These are phyloP conservation scores for Noccaea caerulescens DNA, from an alignment of 345 rosid genomes.

Conservation along the genomic window DNA sequence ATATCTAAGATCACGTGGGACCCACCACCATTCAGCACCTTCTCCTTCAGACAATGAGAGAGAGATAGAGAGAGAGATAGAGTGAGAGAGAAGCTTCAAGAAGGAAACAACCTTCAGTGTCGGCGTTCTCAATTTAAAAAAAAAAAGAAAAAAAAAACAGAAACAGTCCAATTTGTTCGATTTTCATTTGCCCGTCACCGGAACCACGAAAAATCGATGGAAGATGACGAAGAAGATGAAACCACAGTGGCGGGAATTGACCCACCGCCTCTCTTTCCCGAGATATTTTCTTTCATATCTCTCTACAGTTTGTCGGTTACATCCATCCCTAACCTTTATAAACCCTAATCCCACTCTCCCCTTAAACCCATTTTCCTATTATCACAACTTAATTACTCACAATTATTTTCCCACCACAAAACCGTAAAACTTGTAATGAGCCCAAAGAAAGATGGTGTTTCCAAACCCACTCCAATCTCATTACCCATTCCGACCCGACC, in stretches of 20 bases:
- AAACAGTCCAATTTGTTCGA: not conserved
- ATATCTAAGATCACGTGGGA: constrained; percentile 34
- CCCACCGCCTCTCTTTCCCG: constrained; percentile 54
- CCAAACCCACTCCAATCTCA: constrained; percentile 42
- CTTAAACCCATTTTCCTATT: not conserved
- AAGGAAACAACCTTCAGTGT: constrained; percentile 33
- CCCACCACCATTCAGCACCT: constrained; percentile 28
- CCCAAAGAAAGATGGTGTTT: constrained; percentile 38
- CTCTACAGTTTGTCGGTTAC: constrained; percentile 58
- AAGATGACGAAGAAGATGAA: constrained; percentile 23
- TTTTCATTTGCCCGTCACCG: not conserved
- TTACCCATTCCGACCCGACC: constrained; percentile 34
- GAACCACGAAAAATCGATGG: constrained; percentile 24
- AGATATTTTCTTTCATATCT: constrained; percentile 40
- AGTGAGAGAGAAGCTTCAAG: constrained; percentile 1
- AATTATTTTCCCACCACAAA: not conserved
- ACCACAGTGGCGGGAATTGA: constrained; percentile 34
- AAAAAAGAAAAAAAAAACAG: too few species aligned
- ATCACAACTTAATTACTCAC: not conserved
- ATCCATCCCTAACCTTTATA: constrained; percentile 40
- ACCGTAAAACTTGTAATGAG: constrained; percentile 38
- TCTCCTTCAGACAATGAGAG: not conserved
- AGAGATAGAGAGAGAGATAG: too few species aligned
- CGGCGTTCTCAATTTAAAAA: not conserved
- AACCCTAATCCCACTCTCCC: constrained; percentile 15